Evolutionary conservation across 331 rosid genomes (phyloP), one percentile per base, ranked within the genome.

Genomic region (Malus hybrid): DNA sequence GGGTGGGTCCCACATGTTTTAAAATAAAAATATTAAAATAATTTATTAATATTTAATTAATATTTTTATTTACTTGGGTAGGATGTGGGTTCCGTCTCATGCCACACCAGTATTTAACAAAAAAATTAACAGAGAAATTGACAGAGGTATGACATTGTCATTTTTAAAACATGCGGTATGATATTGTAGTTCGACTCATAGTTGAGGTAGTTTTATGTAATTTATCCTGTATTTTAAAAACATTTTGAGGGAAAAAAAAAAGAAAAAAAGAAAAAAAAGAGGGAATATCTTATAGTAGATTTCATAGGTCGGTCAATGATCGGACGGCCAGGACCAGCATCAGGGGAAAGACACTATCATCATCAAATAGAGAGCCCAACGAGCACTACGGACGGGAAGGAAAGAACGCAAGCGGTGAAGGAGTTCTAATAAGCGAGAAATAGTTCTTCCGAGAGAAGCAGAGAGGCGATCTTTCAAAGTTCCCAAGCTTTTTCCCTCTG

Each of bases 61-160:
- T 39, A 39, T 39, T 39, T 39, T 39, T 39, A 39, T 39, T 12
- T 0, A 39, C 12, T 39, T 39, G 0, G 4, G 0, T 39, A 39
- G 4, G 0, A 1, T 0, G 46, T 39, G 46, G 4, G 13, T 0
- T 3, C 1, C 1, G 46, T 0, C 4, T 9, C 13, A 10, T 0
- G 1, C 10, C 10, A 36, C 3, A 0, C 7, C 0, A 36, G 10
- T 3, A 7, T 36, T 36, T 36, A 28, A 28, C 2, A 28, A 3
- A 28, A 28, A 28, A 28, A 28, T 28, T 36, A 36, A 36, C 42
- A 8, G 42, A 36, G 0, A 8, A 36, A 2, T 2, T 8, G 42
- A 8, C 3, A 0, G 11, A 36, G 10, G 10, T 36, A 36, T 36
- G 42, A 28, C 29, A 28, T 28, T 28, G 29, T 28, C 1, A 28